A percentile compares a stretch with the other conserved stretches of the same genome.
These are phyloP conservation scores for Hebeloma cylindrosporum DNA, from an alignment of 768 basidiomycete species.

Conservation along the genomic window DNA sequence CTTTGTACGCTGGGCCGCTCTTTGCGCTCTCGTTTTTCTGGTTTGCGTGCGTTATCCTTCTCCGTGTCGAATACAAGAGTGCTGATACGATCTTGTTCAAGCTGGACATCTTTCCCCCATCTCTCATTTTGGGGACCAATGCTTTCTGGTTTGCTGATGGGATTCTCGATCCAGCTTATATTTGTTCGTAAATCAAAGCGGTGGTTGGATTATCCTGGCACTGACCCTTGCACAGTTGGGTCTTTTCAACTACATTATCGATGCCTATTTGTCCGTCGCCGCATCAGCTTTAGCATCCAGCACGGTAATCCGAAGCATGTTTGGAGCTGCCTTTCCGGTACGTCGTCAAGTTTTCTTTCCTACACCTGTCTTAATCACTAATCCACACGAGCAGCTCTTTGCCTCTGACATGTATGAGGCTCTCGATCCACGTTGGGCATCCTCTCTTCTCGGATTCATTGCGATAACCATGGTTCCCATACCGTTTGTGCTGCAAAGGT, in stretches of 20 bases:
- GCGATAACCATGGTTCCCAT: conserved; percentile 53
- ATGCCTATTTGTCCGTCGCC: conserved; percentile 53
- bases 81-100: conserved; percentile 19
- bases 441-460: conserved; percentile 53
- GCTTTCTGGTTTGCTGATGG: conserved; percentile 46
- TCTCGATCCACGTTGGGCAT: conserved; percentile 57
- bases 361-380: conserved; percentile 2
- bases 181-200: conserved; percentile 41
- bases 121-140: conserved; percentile 56
- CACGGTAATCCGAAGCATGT: conserved; percentile 52
- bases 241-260: conserved; percentile 61
- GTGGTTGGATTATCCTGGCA: neutral
- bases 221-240: conserved; percentile 37
- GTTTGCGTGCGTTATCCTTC: conserved; percentile 45
- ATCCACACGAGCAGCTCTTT: conserved; percentile 41
- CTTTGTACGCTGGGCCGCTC: conserved; percentile 51
- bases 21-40: conserved; percentile 60
- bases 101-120: conserved; percentile 59
- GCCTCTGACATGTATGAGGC: conserved; percentile 53
- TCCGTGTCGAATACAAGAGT: conserved; percentile 3
- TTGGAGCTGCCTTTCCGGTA: conserved; percentile 53
- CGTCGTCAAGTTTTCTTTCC: conserved; percentile 9
- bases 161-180: conserved; percentile 54
- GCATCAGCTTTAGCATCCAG: conserved; percentile 58
- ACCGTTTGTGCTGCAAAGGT: conserved; percentile 47